Evolutionary conservation across 352 stramenopile genomes (phyloP), one percentile per base, ranked within the genome.

Genomic region (Phytophthora kernoviae): DNA sequence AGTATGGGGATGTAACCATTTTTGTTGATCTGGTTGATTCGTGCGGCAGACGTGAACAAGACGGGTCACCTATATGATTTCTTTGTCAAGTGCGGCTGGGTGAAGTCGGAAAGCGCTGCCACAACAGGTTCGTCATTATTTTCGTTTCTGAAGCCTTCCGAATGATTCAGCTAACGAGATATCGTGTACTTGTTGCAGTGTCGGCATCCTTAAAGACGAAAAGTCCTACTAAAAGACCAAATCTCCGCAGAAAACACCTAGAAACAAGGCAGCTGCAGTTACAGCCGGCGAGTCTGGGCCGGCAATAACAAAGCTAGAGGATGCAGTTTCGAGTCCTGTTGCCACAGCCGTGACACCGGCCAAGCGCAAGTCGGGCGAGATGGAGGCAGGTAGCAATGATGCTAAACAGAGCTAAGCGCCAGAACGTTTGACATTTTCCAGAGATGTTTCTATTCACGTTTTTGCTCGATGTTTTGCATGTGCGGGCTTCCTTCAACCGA

Each of bases 61-160:
- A 92, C 82, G 10, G 82, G 87, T 27, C 77, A 94, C 51, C 80
- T 96, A 41, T 97, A 93, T 62, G 89, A 97, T 37, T 97, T 97
- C 54, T 95, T 96, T 52, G 82, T 97, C 46, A 87, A 90, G 54
- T 94, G 87, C 30, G 88, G 88, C 39, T 96, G 87, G 87, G 87
- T 96, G 17, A 79, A 84, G 45, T 80, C 77, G 2, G 83, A 92
- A 45, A 74, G 56, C 15, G 73, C 70, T 24, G 75, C 65, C 10
- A 66, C 67, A 14, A 88, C 84, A 51, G 76, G 82, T 91, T 45
- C n/a, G 75, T 76, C 5, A 49, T 10, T 2, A 4, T 11, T 51
- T 30, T 39, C 10, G 5, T 17, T 32, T n/a, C 6, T 14, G 18
- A 22, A 0, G 2, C 10, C 17, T 7, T 17, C 15, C 17, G 9